Evolutionary conservation across 306 rosid species (phyloP).

Genomic region (Crotalaria pallida): DNA sequence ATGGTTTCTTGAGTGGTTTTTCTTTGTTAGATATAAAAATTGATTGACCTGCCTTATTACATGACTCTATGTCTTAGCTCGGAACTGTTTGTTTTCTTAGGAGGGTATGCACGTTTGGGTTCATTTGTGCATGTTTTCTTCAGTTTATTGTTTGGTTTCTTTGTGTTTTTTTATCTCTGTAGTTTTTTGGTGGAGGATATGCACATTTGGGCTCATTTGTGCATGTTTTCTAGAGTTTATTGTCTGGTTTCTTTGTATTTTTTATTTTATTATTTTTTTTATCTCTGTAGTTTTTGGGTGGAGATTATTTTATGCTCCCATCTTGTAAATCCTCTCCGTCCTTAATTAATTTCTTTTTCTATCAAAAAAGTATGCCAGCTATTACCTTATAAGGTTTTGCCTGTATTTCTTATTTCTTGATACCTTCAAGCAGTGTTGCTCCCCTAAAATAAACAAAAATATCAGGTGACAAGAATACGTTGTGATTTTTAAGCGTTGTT

Average conservation of each 20-base stretch:
- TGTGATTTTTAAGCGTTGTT: slow-evolving; percentile 11
- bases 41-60: not conserved
- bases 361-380: slow-evolving; percentile 2
- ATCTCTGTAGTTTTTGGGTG: not conserved
- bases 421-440: not conserved
- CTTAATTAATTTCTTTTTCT: no score
- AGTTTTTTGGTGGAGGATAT: no score
- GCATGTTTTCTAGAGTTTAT: not conserved
- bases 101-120: not conserved
- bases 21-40: not conserved
- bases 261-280: no score
- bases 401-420: slow-evolving; percentile 2
- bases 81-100: not conserved
- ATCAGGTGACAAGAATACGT: not conserved
- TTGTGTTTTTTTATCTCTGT: not conserved
- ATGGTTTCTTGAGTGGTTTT: not conserved
- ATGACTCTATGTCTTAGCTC: not conserved
- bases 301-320: not conserved
- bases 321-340: no score
- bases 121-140: not conserved
- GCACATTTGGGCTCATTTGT: not conserved
- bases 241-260: not conserved
- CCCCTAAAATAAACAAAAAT: not conserved
- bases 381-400: not conserved
- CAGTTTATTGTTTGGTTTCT: not conserved